Conservation (phyloP, 140 eudicot genomes). For the Bidens hawaiensis region DNA sequence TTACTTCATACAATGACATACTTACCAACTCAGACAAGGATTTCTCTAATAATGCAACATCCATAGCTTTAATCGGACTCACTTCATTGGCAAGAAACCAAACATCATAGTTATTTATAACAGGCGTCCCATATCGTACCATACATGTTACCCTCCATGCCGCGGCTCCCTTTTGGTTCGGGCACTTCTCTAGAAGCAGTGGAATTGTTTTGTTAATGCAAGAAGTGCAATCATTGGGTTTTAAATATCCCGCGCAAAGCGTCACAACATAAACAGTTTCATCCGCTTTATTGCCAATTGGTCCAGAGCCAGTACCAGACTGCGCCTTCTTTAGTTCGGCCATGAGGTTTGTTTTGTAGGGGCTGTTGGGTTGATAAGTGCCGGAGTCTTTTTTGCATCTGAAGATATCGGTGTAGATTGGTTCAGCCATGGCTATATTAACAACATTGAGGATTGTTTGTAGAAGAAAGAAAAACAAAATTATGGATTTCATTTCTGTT, state of each 20-base stretch:
- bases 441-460: neutral
- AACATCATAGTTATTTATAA: neutral
- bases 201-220: neutral
- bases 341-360: neutral
- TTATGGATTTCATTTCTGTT: neutral
- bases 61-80: too few species aligned
- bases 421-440: neutral
- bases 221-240: neutral
- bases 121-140: neutral
- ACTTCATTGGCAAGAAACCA: neutral
- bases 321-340: too few species aligned
- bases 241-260: neutral
- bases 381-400: neutral
- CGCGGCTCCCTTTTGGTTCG: slow-evolving; percentile 2
- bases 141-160: neutral
- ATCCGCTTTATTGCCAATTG: neutral
- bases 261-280: neutral
- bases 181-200: neutral
- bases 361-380: neutral
- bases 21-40: neutral
- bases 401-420: neutral
- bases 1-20: too few species aligned
- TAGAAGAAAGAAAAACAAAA: neutral
- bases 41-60: neutral
- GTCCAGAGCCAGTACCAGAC: neutral